Evolutionary conservation across 2,329 filamentous ascomycete genomes (phyloP), one percentile per base, ranked within the genome.

Genomic region (Colletotrichum australisinense): DNA sequence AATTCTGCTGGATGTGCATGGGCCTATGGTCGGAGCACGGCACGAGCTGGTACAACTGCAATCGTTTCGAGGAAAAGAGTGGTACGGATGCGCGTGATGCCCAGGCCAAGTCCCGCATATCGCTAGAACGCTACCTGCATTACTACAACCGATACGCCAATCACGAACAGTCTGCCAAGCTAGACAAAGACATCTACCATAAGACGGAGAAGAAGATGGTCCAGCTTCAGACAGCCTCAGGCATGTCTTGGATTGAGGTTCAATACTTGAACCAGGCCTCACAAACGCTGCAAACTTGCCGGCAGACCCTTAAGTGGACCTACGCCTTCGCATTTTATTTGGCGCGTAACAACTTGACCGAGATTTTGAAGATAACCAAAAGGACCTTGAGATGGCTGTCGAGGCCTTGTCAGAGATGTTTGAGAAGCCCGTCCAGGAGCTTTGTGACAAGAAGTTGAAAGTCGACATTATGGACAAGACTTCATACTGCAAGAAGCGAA

Each of bases 1-100:
- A 98, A 80, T 98, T 99, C 80, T 99, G 97, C 85, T 99, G 97
- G 97, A 98, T 99, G 94, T 99, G 97, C 80, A 99, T 99, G 97
- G 97, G 97, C 0, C 87, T 98, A 1, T 99, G 97, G 97, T 97
- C 95, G 1, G 97, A 99, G 83, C 97, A 99, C 81, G 97, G 97
- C 75, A 99, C 96, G 4, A 98, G 95, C 84, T 99, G 97, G 97
- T 99, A 99, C 87, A 99, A 98, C 83, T 99, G 97, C 88, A 99
- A 98, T 81, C 90, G 97, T 9, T 99, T 93, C 78, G 97, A 99
- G 80, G 97, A 98, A 85, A 98, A 97, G 88, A 97, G 94, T 76
- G 97, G 97, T 2, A 88, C 91, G 0, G 95, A 98, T 69, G 97
- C 97, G 5, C 90, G 97, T 46, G 95, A 97, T 81, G 95, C 95